phyloP scores from a whole-genome alignment of 2,329 filamentous ascomycete genomes.

The Curvularia lunata region DNA sequence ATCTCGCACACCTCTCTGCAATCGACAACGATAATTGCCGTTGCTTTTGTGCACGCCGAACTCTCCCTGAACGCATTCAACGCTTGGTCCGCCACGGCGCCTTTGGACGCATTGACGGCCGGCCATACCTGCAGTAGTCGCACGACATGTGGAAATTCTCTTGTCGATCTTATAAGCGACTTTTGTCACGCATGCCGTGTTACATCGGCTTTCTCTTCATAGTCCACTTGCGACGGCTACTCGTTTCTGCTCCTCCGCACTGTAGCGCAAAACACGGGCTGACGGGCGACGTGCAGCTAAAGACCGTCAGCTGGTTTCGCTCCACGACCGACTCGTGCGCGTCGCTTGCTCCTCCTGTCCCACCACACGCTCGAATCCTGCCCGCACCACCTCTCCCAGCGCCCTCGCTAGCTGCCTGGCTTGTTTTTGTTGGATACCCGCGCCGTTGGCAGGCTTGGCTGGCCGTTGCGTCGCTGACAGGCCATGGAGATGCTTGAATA shows the following conservation, averaged over 20 bases:
- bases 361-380: constrained; percentile 23
- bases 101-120: constrained; percentile 15
- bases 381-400: neutral
- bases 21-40: constrained; percentile 17
- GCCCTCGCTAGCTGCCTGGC: constrained; percentile 12
- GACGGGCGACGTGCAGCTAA: constrained; percentile 40
- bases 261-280: constrained; percentile 29
- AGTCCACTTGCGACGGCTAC: constrained; percentile 19
- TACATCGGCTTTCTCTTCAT: constrained; percentile 29
- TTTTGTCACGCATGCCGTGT: constrained; percentile 20
- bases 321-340: constrained; percentile 18
- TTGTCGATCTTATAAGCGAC: constrained; percentile 27
- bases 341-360: constrained; percentile 17
- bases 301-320: constrained; percentile 37
- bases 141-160: constrained; percentile 30
- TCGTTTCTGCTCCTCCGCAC: constrained; percentile 9
- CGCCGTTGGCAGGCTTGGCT: constrained; percentile 6
- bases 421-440: neutral
- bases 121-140: constrained; percentile 23
- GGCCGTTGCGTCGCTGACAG: constrained; percentile 10
- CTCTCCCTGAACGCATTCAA: constrained; percentile 15
- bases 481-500: constrained; percentile 4
- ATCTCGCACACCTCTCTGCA: neutral
- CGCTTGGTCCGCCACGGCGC: constrained; percentile 8
- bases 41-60: constrained; percentile 18